Conservation (phyloP, 768 basidiomycete species). For the Suillus discolor region DNA sequence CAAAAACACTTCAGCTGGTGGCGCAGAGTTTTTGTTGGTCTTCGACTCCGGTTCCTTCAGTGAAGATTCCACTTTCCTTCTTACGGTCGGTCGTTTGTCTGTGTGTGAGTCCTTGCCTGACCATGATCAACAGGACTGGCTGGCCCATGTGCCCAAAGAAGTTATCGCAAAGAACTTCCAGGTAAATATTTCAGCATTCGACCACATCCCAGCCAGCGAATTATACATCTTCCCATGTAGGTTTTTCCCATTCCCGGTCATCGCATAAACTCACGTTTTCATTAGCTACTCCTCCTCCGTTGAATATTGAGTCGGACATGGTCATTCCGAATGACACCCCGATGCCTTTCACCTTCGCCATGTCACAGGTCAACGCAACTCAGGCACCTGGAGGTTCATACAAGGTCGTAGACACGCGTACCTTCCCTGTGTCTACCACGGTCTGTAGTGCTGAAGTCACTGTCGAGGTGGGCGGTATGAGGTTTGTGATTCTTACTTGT, state of each 20-base stretch:
- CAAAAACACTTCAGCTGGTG: slow-evolving; percentile 45
- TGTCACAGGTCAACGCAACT: slow-evolving; percentile 49
- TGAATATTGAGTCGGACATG: slow-evolving; percentile 44
- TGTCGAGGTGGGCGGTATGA: slow-evolving; percentile 62
- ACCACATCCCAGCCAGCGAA: slow-evolving; percentile 54
- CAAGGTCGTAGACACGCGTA: slow-evolving; percentile 59
- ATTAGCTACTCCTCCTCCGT: slow-evolving; percentile 44
- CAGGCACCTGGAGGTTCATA: slow-evolving; percentile 55
- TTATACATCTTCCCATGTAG: slow-evolving; percentile 58
- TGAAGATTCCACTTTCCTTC: slow-evolving; percentile 60
- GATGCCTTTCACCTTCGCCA: slow-evolving; percentile 53
- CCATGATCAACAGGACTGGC: slow-evolving; percentile 55
- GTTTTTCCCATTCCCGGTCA: slow-evolving; percentile 10
- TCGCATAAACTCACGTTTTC: background rate
- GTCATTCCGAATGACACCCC: slow-evolving; percentile 52
- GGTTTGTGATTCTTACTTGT: slow-evolving; percentile 34
- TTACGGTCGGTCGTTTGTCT: slow-evolving; percentile 21
- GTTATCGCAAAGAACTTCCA: slow-evolving; percentile 70
- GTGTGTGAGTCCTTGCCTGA: background rate
- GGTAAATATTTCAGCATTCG: slow-evolving; percentile 46
- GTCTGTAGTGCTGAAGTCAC: slow-evolving; percentile 60
- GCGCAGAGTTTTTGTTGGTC: slow-evolving; percentile 55
- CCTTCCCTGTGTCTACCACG: slow-evolving; percentile 54
- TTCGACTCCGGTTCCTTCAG: slow-evolving; percentile 48
- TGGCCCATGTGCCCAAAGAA: slow-evolving; percentile 60